Evolutionary conservation across 2,329 filamentous ascomycete genomes (phyloP).

Genomic region (Fusarium redolens): DNA sequence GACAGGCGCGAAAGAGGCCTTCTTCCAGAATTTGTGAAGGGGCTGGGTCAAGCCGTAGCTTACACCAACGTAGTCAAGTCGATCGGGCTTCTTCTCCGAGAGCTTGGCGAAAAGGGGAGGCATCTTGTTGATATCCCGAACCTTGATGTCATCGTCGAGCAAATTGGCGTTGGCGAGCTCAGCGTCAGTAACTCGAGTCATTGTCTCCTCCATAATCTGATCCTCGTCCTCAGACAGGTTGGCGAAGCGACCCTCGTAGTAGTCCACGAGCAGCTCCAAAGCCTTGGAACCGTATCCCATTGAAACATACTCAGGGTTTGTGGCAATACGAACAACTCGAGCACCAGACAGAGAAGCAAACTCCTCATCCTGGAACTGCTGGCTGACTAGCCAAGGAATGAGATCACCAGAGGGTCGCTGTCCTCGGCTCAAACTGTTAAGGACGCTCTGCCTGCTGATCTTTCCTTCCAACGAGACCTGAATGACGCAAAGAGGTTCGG

Average conservation of each 20-base stretch:
- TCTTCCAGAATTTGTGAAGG: constrained; percentile 98
- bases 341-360: constrained; percentile 95
- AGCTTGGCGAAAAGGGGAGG: constrained; percentile 92
- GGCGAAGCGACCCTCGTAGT: constrained; percentile 93
- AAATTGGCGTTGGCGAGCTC: constrained; percentile 82
- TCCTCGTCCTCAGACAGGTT: constrained; percentile 79
- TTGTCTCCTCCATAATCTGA: constrained; percentile 66
- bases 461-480: constrained; percentile 95
- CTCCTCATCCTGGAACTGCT: constrained; percentile 98
- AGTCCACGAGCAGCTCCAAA: constrained; percentile 86
- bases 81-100: constrained; percentile 81
- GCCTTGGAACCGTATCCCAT: constrained; percentile 97
- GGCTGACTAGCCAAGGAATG: constrained; percentile 96
- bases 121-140: constrained; percentile 91
- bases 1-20: constrained; percentile 84
- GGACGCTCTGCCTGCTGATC: constrained; percentile 91
- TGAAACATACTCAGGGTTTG: constrained; percentile 89
- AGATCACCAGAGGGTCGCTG: constrained; percentile 91
- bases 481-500: constrained; percentile 93
- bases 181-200: constrained; percentile 83
- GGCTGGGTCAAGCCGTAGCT: constrained; percentile 90
- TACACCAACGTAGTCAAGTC: constrained; percentile 92
- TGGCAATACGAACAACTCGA: constrained; percentile 92
- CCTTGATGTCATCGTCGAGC: constrained; percentile 86
- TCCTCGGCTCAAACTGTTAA: constrained; percentile 89